These are phyloP conservation scores for Fagus crenata DNA, from an alignment of 306 rosid genomes.

Conservation along the genomic window DNA sequence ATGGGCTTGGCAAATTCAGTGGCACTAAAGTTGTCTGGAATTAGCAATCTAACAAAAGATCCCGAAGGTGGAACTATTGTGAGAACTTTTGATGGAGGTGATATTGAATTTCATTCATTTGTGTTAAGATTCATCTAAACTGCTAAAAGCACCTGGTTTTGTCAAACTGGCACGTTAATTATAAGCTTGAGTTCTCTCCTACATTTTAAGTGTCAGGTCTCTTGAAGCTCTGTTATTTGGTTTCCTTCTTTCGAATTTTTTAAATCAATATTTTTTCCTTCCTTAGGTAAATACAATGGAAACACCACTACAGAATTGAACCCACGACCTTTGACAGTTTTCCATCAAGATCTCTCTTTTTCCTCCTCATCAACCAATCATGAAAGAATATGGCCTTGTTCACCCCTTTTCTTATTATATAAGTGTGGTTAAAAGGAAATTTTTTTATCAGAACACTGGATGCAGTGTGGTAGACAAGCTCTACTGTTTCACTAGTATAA, in stretches of 20 bases:
- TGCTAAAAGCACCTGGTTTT: neutral
- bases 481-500: too few species aligned
- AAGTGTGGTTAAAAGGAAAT: too few species aligned
- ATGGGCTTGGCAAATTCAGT: slow-evolving; percentile 80
- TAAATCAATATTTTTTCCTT: too few species aligned
- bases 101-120: neutral
- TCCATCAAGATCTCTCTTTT: too few species aligned
- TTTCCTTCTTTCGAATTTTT: neutral
- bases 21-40: slow-evolving; percentile 64
- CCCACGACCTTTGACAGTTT: too few species aligned
- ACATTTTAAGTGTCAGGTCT: neutral
- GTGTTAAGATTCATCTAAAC: neutral
- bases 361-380: too few species aligned
- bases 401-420: too few species aligned
- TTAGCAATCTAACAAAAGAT: slow-evolving; percentile 53
- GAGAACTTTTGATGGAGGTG: slow-evolving; percentile 66
- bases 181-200: neutral
- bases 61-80: slow-evolving; percentile 73
- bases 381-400: too few species aligned
- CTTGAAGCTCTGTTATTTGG: neutral
- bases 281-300: too few species aligned
- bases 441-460: too few species aligned
- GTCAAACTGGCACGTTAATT: neutral
- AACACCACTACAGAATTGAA: too few species aligned
- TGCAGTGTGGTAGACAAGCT: too few species aligned